Evolutionary conservation across 345 rosid species (phyloP).

Genomic region (Camelina laxa): DNA sequence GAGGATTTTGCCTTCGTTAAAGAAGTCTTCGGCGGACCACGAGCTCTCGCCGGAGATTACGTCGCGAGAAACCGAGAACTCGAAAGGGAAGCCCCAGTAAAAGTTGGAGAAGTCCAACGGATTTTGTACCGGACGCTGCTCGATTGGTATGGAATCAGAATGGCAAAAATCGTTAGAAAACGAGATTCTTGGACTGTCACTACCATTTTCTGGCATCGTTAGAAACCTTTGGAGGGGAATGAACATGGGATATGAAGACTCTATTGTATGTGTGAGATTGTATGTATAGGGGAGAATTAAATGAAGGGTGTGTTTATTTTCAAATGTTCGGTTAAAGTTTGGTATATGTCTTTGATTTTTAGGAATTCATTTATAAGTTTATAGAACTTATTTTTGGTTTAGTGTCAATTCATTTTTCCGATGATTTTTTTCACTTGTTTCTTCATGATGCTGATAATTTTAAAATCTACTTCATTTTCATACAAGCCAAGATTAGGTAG

Average conservation of each 20-base stretch:
- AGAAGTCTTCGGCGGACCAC: conserved; percentile 55
- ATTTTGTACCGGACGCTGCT: no score
- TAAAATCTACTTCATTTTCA: no score
- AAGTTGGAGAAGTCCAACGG: no score
- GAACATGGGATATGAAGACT: no score
- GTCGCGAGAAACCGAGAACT: background rate
- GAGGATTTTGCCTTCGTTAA: conserved; percentile 54
- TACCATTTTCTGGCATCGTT: no score
- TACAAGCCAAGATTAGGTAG: background rate
- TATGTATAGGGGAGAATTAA: conserved; percentile 14
- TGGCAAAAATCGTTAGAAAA: no score
- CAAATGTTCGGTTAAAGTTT: conserved; percentile 22
- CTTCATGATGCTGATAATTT: background rate
- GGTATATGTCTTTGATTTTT: conserved; percentile 4
- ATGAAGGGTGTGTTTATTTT: conserved; percentile 21
- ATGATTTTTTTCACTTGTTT: background rate
- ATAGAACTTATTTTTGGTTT: no score
- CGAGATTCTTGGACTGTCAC: no score
- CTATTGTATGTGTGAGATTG: no score
- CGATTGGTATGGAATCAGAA: no score
- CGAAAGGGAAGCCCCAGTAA: no score
- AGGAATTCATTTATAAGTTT: background rate
- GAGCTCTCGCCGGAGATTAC: conserved; percentile 38
- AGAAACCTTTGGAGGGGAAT: background rate
- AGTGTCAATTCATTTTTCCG: background rate